These are phyloP conservation scores for Cytospora mali DNA, from an alignment of 2,329 filamentous ascomycete genomes.

Conservation along the genomic window DNA sequence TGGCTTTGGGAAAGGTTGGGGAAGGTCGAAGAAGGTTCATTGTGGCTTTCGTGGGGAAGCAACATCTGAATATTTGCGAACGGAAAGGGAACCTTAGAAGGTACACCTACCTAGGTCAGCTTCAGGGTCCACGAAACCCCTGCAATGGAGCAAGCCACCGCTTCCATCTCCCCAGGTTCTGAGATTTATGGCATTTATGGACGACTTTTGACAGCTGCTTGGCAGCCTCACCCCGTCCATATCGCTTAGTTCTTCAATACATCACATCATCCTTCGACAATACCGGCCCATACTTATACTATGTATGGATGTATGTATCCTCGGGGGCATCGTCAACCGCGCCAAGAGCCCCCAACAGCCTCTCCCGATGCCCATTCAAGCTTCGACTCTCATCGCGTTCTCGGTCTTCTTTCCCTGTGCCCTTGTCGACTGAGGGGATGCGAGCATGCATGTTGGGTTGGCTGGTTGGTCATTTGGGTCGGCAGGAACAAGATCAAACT, in stretches of 20 bases:
- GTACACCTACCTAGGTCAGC: not conserved
- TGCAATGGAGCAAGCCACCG: constrained; percentile 6
- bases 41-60: constrained; percentile 1
- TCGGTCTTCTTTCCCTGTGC: not conserved
- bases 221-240: constrained; percentile 4
- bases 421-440: too few species aligned
- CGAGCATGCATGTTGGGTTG: too few species aligned
- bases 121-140: not conserved
- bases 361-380: not conserved
- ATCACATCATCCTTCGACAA: too few species aligned
- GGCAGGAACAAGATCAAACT: not conserved
- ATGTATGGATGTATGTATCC: too few species aligned
- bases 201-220: constrained; percentile 19
- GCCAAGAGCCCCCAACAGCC: not conserved
- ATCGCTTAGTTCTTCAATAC: not conserved
- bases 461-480: not conserved
- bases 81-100: not conserved
- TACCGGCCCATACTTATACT: too few species aligned
- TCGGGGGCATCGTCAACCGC: not conserved
- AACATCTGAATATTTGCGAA: not conserved
- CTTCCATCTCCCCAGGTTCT: constrained; percentile 7
- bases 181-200: constrained; percentile 2
- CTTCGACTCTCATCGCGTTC: not conserved
- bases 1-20: not conserved
- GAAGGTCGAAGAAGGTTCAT: not conserved